These are phyloP conservation scores for Neonectria ditissima DNA, from an alignment of 2,329 filamentous ascomycete species.

Conservation along the genomic window DNA sequence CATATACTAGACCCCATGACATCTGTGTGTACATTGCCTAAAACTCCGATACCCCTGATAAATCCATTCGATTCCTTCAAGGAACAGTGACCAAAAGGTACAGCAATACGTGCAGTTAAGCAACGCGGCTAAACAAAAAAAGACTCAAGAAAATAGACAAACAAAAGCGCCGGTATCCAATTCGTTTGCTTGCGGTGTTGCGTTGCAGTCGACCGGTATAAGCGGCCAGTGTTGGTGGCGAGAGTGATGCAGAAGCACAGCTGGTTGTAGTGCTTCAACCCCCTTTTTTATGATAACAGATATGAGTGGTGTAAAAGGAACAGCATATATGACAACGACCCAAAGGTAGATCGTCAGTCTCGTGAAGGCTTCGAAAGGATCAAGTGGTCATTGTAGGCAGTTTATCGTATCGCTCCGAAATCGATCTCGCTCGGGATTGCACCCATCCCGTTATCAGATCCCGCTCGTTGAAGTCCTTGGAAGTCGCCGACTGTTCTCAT, in stretches of 20 bases:
- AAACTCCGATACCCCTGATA: constrained; percentile 32
- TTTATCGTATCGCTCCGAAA: constrained; percentile 37
- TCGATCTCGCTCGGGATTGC: constrained; percentile 46
- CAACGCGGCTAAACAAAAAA: constrained; percentile 5
- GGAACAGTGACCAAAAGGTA: neutral
- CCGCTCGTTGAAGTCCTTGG: constrained; percentile 61
- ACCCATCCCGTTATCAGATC: constrained; percentile 52
- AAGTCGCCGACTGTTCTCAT: constrained; percentile 55
- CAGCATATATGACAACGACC: constrained; percentile 7
- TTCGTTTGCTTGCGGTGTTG: constrained; percentile 4
- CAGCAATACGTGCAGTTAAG: constrained; percentile 3
- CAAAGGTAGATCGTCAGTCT: neutral
- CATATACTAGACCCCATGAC: constrained; percentile 16
- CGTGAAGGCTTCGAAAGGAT: neutral
- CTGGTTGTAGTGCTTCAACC: constrained; percentile 3
- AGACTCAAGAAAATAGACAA: constrained; percentile 6
- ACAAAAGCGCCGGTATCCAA: constrained; percentile 2
- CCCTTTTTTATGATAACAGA: neutral
- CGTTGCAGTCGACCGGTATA: constrained; percentile 2
- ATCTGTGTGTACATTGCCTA: constrained; percentile 13
- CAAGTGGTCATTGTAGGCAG: neutral
- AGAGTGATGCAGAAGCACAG: neutral
- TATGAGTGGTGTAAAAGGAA: constrained; percentile 11
- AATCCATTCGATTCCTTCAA: constrained; percentile 13
- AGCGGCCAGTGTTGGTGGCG: neutral